phyloP scores from a whole-genome alignment of 2,329 filamentous ascomycete genomes.

The Pseudogymnoascus sp. region DNA sequence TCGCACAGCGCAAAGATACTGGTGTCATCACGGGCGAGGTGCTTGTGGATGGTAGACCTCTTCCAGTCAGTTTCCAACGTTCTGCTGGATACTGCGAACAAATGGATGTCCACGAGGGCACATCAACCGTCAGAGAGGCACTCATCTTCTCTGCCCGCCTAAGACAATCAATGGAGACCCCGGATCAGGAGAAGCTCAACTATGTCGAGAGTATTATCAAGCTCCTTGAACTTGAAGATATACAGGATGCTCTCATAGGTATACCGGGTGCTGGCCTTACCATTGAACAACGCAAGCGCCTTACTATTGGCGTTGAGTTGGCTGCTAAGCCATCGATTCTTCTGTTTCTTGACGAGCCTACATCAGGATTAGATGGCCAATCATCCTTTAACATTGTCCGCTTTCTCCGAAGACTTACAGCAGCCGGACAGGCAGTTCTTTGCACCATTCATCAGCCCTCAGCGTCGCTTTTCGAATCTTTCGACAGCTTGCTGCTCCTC shows the following conservation, averaged over 20 bases:
- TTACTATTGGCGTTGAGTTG: constrained; percentile 54
- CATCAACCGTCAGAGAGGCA: constrained; percentile 79
- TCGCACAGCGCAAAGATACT: constrained; percentile 80
- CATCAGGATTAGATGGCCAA: constrained; percentile 57
- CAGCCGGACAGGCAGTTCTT: constrained; percentile 45
- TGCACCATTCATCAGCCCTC: constrained; percentile 52
- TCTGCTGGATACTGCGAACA: constrained; percentile 74
- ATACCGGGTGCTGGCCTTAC: constrained; percentile 54
- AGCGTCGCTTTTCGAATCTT: constrained; percentile 45
- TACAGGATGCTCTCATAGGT: constrained; percentile 59
- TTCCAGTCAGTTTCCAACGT: constrained; percentile 78
- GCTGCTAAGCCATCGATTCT: constrained; percentile 51
- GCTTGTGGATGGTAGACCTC: constrained; percentile 56
- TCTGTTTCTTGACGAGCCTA: constrained; percentile 56
- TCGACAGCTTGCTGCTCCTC: constrained; percentile 58
- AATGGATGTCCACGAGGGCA: constrained; percentile 80
- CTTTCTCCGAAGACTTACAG: constrained; percentile 55
- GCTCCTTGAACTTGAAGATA: constrained; percentile 60
- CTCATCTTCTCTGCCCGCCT: constrained; percentile 80
- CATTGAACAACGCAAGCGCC: constrained; percentile 54
- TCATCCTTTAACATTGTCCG: constrained; percentile 56
- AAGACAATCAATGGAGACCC: constrained; percentile 68
- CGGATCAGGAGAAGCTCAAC: constrained; percentile 70
- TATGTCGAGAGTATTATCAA: constrained; percentile 71
- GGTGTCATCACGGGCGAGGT: constrained; percentile 83